Conservation (phyloP, 768 basidiomycete genomes). For the Termitomyces sp. region DNA sequence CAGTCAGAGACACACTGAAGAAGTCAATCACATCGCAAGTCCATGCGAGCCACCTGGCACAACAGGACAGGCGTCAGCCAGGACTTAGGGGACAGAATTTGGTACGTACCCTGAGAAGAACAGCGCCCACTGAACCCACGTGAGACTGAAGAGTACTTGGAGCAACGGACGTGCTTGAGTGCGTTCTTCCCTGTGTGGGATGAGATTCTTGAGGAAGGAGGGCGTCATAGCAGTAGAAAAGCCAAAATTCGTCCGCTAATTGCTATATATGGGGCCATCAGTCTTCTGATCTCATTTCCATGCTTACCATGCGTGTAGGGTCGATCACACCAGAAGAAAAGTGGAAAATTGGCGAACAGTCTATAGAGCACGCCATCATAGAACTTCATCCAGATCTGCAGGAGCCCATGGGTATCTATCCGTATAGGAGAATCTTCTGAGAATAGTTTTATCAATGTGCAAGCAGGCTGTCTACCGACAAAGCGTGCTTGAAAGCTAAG, state of each 20-base stretch:
- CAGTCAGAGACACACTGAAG: conserved; percentile 68
- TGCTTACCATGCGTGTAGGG: not conserved
- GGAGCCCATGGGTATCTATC: too few species aligned
- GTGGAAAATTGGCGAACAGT: too few species aligned
- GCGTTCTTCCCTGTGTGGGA: conserved; percentile 42
- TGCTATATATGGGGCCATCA: not conserved
- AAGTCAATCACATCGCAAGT: conserved; percentile 85
- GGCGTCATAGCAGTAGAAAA: conserved; percentile 34
- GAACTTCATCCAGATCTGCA: too few species aligned
- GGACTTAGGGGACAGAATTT: not conserved
- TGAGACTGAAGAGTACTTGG: conserved; percentile 37
- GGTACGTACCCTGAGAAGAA: conserved; percentile 54
- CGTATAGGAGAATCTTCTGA: too few species aligned
- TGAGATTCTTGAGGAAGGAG: conserved; percentile 39
- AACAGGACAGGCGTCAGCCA: too few species aligned
- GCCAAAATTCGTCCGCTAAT: not conserved
- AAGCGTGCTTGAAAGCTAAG: too few species aligned
- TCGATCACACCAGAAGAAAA: too few species aligned
- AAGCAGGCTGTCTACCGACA: too few species aligned
- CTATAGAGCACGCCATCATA: too few species aligned
- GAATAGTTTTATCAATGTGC: too few species aligned
- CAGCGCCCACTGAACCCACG: conserved; percentile 50
- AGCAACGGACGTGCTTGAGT: conserved; percentile 34
- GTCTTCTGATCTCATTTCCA: conserved; percentile 8
- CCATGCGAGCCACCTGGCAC: conserved; percentile 74